Base-by-base conservation (phyloP, 2,329 filamentous ascomycete species). In the Fusarium sp. region DNA sequence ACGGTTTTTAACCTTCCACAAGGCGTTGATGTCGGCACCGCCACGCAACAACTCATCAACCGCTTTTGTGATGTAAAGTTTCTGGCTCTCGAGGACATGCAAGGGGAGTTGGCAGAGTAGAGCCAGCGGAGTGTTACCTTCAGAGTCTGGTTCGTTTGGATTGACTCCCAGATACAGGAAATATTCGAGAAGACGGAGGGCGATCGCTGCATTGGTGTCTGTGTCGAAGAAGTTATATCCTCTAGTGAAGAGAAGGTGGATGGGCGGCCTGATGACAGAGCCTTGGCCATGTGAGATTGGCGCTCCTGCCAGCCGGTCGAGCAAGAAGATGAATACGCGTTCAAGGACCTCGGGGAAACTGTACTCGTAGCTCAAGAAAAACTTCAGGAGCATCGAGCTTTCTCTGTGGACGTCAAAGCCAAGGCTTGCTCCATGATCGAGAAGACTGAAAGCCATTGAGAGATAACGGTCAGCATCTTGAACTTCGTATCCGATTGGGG, bases 31-130 rank as follows among this genome's bases (percentile, higher is more conserved):
- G 3, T 22, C 22, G 2, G 22, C 22, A 22, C 22, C 22, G 3
- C 22, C 22, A 22, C 22, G 3, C 2, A 22, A 22, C 22, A 22
- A 22, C 22, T 22, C 3, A 22, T 22, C 22, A 22, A 22, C 22
- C n/a, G n/a, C n/a, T n/a, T n/a, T n/a, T n/a, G n/a, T n/a, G n/a
- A n/a, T n/a, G n/a, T n/a, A n/a, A n/a, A n/a, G n/a, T n/a, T n/a
- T n/a, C n/a, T n/a, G n/a, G n/a, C n/a, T n/a, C n/a, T n/a, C n/a
- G n/a, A n/a, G n/a, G n/a, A n/a, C n/a, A n/a, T n/a, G n/a, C n/a
- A n/a, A n/a, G n/a, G 61, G 65, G 9, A 70, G 43, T 17, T 63
- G 45, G 17, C 43, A 59, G 15, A 63, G 62, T 32, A 65, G 63
- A 3, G 47, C 37, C 5, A 71, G 20, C 2, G 59, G 58, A 7